These are phyloP conservation scores for Rugonectria rugulosa DNA, from an alignment of 2,329 filamentous ascomycete genomes.

Conservation along the genomic window DNA sequence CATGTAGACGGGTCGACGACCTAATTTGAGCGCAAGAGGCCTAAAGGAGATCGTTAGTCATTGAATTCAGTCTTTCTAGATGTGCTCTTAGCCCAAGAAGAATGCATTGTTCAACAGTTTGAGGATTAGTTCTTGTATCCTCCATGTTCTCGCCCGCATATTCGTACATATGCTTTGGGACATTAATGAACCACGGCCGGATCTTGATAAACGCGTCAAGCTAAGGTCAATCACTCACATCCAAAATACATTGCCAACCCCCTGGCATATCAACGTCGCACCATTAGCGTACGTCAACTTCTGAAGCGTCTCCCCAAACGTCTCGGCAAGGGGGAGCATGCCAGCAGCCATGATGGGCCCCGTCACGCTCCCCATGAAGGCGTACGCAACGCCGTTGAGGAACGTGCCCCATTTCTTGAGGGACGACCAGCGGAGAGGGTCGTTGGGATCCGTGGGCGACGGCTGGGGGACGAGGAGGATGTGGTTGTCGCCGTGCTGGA, in stretches of 20 bases:
- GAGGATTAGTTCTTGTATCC: too few relatives aligned
- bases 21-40: constrained; percentile 14
- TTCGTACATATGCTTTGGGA: too few relatives aligned
- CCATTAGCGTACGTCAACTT: constrained; percentile 15
- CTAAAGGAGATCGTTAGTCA: too few relatives aligned
- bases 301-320: constrained; percentile 10
- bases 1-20: constrained; percentile 11
- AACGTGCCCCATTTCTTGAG: constrained; percentile 13
- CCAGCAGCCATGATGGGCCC: constrained; percentile 18
- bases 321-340: constrained; percentile 11
- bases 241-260: constrained; percentile 13
- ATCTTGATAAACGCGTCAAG: too few relatives aligned
- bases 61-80: too few relatives aligned
- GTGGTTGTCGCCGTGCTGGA: constrained; percentile 1
- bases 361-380: constrained; percentile 18
- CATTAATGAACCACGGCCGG: too few relatives aligned
- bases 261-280: constrained; percentile 12
- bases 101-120: too few relatives aligned
- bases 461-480: constrained; percentile 16
- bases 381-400: constrained; percentile 11
- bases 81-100: too few relatives aligned
- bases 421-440: constrained; percentile 13
- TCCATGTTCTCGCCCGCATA: too few relatives aligned
- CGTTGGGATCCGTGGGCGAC: constrained; percentile 8
- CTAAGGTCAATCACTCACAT: too few relatives aligned